Evolutionary conservation across 1,284 basidiomycete genomes (phyloP).

Genomic region (Malassezia nana): DNA sequence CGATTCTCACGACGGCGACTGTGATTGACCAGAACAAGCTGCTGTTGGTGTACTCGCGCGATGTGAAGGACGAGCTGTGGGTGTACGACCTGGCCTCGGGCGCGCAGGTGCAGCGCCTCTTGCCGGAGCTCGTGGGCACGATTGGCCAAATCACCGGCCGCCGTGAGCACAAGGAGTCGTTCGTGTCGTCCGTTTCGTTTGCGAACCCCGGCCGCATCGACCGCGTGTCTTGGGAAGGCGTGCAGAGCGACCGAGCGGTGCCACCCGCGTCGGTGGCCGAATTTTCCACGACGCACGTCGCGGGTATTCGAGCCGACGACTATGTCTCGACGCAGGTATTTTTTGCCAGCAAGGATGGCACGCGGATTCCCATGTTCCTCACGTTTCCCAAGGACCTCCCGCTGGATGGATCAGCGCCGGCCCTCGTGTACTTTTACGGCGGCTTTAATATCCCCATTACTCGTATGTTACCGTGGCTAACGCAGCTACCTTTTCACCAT

Average conservation of each 20-base stretch:
- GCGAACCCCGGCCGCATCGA: constrained; percentile 61
- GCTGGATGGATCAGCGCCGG: constrained; percentile 67
- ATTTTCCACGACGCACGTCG: constrained; percentile 58
- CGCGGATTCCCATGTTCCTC: constrained; percentile 74
- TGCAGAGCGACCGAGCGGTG: constrained; percentile 31
- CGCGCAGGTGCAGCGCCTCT: constrained; percentile 56
- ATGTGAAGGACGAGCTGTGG: constrained; percentile 74
- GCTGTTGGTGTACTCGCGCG: constrained; percentile 62
- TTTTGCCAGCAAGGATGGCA: constrained; percentile 64
- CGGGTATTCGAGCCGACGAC: constrained; percentile 61
- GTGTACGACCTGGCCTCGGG: constrained; percentile 59
- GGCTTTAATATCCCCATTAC: constrained; percentile 56
- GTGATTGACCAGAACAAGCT: constrained; percentile 58
- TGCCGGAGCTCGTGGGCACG: constrained; percentile 61
- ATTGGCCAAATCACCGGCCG: constrained; percentile 55
- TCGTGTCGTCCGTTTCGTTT: constrained; percentile 62
- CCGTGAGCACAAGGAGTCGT: constrained; percentile 60
- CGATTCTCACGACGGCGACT: constrained; percentile 56
- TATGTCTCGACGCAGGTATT: constrained; percentile 62
- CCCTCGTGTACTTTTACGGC: constrained; percentile 63
- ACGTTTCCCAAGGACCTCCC: constrained; percentile 64
- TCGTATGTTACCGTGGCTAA: not conserved
- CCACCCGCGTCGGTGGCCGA: constrained; percentile 53
- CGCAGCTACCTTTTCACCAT: constrained; percentile 56
- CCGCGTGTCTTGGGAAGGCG: constrained; percentile 28